Conservation (phyloP, 148 eudicot species). For the Rheum nobile region DNA sequence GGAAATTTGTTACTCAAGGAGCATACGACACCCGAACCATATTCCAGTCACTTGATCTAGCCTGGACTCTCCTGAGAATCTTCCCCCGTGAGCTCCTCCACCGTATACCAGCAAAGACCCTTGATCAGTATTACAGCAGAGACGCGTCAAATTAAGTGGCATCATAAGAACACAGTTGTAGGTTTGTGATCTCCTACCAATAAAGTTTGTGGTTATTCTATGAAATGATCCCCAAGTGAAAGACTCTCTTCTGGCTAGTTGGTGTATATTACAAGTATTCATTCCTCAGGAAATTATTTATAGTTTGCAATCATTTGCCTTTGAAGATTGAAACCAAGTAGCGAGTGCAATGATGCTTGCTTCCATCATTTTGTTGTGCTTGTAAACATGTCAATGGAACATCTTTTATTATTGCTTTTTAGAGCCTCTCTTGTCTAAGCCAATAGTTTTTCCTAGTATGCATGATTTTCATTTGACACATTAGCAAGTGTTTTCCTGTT, state of each 20-base stretch:
- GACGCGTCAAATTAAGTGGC: slow-evolving; percentile 32
- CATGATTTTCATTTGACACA: background rate
- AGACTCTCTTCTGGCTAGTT: background rate
- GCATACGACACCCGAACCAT: slow-evolving; percentile 79
- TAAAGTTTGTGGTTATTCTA: background rate
- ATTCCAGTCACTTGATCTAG: slow-evolving; percentile 78
- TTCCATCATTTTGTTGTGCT: slow-evolving; percentile 1
- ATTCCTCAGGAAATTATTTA: background rate
- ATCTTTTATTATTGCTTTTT: background rate
- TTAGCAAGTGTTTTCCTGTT: background rate
- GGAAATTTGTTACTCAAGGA: slow-evolving; percentile 75
- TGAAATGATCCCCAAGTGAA: background rate
- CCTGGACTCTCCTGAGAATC: slow-evolving; percentile 75
- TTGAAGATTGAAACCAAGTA: background rate
- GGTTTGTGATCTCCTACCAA: background rate
- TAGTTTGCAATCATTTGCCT: background rate
- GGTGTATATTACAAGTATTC: background rate
- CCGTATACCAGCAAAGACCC: slow-evolving; percentile 82
- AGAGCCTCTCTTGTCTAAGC: background rate
- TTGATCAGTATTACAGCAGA: slow-evolving; percentile 57
- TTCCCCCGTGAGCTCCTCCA: slow-evolving; percentile 86
- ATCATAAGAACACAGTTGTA: background rate
- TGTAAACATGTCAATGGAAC: background rate
- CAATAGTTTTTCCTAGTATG: background rate
- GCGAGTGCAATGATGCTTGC: background rate